These are phyloP conservation scores for Fusarium chuoi DNA, from an alignment of 2,329 filamentous ascomycete genomes.

Conservation along the genomic window DNA sequence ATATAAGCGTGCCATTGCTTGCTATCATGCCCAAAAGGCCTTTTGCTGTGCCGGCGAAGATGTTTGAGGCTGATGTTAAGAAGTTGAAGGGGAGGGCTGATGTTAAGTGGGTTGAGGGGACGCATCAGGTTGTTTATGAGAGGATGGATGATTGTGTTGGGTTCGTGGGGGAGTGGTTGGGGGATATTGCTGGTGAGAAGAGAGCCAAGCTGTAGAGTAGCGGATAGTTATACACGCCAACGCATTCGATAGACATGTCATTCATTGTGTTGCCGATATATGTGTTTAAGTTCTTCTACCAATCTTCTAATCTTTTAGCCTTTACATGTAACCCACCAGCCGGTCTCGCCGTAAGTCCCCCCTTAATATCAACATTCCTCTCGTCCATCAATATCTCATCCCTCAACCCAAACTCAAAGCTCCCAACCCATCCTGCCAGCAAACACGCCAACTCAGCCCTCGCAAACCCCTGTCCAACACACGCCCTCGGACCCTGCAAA, in stretches of 20 bases:
- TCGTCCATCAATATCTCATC: constrained; percentile 72
- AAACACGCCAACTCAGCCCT: constrained; percentile 86
- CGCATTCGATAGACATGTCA: too few species aligned
- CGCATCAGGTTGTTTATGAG: background rate
- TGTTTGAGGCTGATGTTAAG: background rate
- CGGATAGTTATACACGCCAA: background rate
- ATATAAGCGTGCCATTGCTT: background rate
- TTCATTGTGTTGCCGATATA: too few species aligned
- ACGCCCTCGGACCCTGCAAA: constrained; percentile 84
- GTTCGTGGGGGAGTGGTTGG: background rate
- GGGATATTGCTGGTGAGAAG: background rate
- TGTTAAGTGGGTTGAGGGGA: background rate
- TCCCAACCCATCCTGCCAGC: constrained; percentile 80
- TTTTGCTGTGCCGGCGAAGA: background rate
- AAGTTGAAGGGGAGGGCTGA: background rate
- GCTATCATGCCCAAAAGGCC: background rate
- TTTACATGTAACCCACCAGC: constrained; percentile 76
- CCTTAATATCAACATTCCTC: constrained; percentile 71
- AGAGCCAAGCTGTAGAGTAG: background rate
- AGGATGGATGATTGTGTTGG: background rate
- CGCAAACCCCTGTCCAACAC: constrained; percentile 84
- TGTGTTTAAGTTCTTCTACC: background rate
- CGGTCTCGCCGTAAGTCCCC: constrained; percentile 77
- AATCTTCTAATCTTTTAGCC: constrained; percentile 55
- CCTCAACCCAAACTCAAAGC: constrained; percentile 71